Conservation (phyloP, 345 rosid species). For the Chamaenerion angustifolium region DNA sequence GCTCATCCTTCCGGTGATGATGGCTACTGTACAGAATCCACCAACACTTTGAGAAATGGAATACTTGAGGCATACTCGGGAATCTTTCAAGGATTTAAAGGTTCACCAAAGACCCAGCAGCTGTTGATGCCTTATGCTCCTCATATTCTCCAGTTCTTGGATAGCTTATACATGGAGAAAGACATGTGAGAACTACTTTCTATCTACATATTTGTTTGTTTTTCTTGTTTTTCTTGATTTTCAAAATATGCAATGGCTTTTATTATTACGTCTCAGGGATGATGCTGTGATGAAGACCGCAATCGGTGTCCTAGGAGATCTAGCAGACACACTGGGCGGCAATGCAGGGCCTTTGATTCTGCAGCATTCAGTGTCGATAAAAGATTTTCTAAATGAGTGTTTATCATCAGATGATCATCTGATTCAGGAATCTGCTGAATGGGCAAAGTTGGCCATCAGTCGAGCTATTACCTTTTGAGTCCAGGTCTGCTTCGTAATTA, state of each 20-base stretch:
- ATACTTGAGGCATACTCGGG: conserved; percentile 39
- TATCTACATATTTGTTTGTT: not conserved
- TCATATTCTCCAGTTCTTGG: conserved; percentile 32
- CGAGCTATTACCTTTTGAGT: conserved; percentile 40
- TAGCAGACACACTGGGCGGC: conserved; percentile 44
- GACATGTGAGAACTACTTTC: conserved; percentile 21
- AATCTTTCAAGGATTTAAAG: conserved; percentile 37
- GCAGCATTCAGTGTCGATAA: conserved; percentile 37
- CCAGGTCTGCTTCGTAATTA: conserved; percentile 5
- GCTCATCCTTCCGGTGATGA: conserved; percentile 20
- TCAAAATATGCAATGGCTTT: not conserved
- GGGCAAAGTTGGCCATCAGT: conserved; percentile 48
- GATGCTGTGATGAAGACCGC: conserved; percentile 40
- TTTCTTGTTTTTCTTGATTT: not conserved
- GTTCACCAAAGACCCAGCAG: conserved; percentile 28
- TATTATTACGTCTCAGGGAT: conserved; percentile 25
- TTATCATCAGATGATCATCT: conserved; percentile 36
- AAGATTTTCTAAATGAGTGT: conserved; percentile 41
- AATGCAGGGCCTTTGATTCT: conserved; percentile 44
- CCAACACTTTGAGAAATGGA: conserved; percentile 34
- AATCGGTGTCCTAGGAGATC: conserved; percentile 46
- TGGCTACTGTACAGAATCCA: conserved; percentile 24
- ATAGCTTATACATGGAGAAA: conserved; percentile 30
- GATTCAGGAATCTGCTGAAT: conserved; percentile 56
- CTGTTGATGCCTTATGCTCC: conserved; percentile 37